phyloP scores from a whole-genome alignment of 164 flowering plant genomes.

The Tetracentron sinense region DNA sequence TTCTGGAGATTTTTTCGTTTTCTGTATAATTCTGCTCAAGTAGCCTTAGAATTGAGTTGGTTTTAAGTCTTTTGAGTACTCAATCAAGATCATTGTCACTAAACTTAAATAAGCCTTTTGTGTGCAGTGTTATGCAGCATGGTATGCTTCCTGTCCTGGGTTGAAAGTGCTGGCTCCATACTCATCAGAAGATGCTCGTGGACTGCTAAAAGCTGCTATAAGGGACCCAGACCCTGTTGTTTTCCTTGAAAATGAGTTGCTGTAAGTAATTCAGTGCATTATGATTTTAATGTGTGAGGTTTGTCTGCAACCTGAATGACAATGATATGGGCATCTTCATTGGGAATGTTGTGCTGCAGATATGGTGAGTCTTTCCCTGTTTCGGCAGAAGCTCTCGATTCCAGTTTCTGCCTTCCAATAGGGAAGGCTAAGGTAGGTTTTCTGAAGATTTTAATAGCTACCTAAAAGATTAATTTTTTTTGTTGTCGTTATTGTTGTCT shows the following conservation, averaged over 20 bases:
- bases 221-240: slow-evolving; percentile 87
- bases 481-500: no score
- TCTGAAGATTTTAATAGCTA: background rate
- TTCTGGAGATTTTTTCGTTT: no score
- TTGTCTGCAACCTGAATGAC: background rate
- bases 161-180: slow-evolving; percentile 81
- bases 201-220: slow-evolving; percentile 78
- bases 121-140: slow-evolving; percentile 80
- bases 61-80: no score
- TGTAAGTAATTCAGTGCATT: slow-evolving; percentile 46
- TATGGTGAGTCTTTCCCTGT: slow-evolving; percentile 93
- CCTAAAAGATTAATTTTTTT: no score
- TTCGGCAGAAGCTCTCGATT: slow-evolving; percentile 82
- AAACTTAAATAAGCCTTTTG: no score
- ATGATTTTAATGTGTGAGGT: background rate
- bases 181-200: slow-evolving; percentile 89
- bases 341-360: slow-evolving; percentile 32
- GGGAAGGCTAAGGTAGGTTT: slow-evolving; percentile 84
- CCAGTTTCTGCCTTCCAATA: slow-evolving; percentile 79
- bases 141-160: slow-evolving; percentile 77
- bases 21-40: no score
- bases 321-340: background rate
- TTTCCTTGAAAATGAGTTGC: slow-evolving; percentile 90
- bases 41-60: no score
- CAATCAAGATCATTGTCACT: no score